A percentile compares a stretch with the other conserved stretches of the same genome.
phyloP scores from a whole-genome alignment of 768 basidiomycete genomes.

The Trametes punicea region DNA sequence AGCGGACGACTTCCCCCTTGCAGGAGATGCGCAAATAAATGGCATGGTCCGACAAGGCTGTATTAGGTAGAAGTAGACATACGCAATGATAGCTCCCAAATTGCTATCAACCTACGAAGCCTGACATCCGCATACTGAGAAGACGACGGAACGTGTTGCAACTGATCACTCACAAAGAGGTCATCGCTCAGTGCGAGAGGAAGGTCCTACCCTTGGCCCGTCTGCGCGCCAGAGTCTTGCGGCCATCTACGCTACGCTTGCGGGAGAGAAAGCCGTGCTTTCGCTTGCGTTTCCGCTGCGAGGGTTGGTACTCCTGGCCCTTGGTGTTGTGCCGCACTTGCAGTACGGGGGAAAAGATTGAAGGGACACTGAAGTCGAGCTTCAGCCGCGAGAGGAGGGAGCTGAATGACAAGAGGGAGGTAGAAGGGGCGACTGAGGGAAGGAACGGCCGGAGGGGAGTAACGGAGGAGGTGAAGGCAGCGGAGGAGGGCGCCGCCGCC shows the following conservation, averaged over 20 bases:
- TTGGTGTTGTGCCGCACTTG: conserved; percentile 64
- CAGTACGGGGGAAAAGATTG: conserved; percentile 40
- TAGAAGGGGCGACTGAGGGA: neutral
- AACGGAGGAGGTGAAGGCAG: conserved; percentile 12
- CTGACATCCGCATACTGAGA: too few relatives aligned
- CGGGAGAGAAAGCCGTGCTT: conserved; percentile 89
- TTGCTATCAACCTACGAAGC: too few relatives aligned
- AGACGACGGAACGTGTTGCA: neutral
- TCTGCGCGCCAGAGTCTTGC: conserved; percentile 69
- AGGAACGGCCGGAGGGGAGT: conserved; percentile 14
- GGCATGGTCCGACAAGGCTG: neutral
- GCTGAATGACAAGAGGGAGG: conserved; percentile 3
- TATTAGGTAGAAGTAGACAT: conserved; percentile 8
- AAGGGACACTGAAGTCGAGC: conserved; percentile 25
- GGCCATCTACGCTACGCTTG: conserved; percentile 63
- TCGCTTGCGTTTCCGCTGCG: conserved; percentile 87
- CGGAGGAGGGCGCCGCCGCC: conserved; percentile 5
- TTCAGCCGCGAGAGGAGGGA: conserved; percentile 9
- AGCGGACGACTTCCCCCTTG: neutral
- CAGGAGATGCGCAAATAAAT: neutral
- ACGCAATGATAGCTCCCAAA: too few relatives aligned
- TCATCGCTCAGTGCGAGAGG: conserved; percentile 62
- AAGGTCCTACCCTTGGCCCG: conserved; percentile 73
- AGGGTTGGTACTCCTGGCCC: conserved; percentile 96
- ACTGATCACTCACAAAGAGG: neutral